phyloP scores from a whole-genome alignment of 2,329 filamentous ascomycete genomes.

The Monosporascus sp. region DNA sequence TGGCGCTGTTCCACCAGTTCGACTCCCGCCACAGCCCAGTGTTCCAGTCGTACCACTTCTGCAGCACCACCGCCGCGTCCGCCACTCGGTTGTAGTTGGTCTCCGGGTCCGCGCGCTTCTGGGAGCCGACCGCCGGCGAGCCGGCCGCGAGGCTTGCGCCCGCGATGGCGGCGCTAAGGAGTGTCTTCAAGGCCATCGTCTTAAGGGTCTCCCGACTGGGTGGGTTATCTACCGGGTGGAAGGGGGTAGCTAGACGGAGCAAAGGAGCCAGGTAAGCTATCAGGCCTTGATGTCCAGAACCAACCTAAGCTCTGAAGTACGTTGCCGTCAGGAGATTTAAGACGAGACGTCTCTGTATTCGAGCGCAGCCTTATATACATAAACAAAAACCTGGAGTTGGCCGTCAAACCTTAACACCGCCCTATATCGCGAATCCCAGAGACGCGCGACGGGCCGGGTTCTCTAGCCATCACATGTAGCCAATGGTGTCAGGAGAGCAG shows the following conservation, averaged over 20 bases:
- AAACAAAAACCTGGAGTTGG: too few relatives aligned
- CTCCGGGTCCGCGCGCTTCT: slow-evolving; percentile 7
- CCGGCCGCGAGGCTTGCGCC: background rate
- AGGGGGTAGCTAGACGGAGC: background rate
- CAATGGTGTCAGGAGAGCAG: background rate
- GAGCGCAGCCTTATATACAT: too few relatives aligned
- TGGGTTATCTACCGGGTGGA: background rate
- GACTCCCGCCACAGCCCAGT: slow-evolving; percentile 60
- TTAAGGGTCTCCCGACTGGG: too few relatives aligned
- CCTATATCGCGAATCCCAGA: too few relatives aligned
- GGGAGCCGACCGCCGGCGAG: background rate
- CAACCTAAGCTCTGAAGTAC: too few relatives aligned
- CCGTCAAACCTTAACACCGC: too few relatives aligned
- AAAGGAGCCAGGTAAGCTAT: background rate
- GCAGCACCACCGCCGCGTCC: slow-evolving; percentile 39
- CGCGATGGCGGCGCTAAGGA: background rate
- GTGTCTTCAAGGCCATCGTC: background rate
- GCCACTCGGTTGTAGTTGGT: slow-evolving; percentile 30
- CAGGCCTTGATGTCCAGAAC: too few relatives aligned
- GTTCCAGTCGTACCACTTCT: slow-evolving; percentile 54
- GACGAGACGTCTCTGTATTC: too few relatives aligned
- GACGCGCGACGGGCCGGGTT: too few relatives aligned
- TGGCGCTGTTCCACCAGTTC: slow-evolving; percentile 73
- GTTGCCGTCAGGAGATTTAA: too few relatives aligned
- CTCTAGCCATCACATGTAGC: background rate